Conservation (phyloP, 1,139 yeast genomes). For the Blastobotrys malaysiensis region DNA sequence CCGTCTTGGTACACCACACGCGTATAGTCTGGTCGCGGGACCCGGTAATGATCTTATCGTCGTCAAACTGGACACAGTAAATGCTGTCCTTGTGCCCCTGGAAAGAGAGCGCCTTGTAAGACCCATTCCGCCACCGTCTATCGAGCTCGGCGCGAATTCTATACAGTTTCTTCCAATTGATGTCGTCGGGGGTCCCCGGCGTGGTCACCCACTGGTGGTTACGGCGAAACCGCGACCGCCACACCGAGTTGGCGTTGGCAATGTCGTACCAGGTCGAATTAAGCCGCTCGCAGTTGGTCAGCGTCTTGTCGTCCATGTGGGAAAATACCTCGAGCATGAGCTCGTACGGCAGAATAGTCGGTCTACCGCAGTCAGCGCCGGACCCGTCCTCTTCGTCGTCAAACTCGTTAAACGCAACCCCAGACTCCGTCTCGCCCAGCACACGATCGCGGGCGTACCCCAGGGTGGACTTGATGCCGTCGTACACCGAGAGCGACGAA, state of each 20-base stretch:
- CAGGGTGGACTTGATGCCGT: slow-evolving; percentile 4
- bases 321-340: slow-evolving; percentile 22
- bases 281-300: slow-evolving; percentile 23
- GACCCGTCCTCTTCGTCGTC: slow-evolving; percentile 9
- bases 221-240: slow-evolving; percentile 24
- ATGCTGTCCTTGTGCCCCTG: slow-evolving; percentile 35
- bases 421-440: slow-evolving; percentile 23
- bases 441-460: slow-evolving; percentile 4
- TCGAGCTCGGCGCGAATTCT: slow-evolving; percentile 27
- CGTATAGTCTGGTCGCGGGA: slow-evolving; percentile 34
- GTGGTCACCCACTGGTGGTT: slow-evolving; percentile 21
- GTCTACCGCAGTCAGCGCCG: not conserved
- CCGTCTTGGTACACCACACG: slow-evolving; percentile 32
- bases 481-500: slow-evolving; percentile 12
- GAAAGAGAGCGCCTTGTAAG: slow-evolving; percentile 22
- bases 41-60: slow-evolving; percentile 32
- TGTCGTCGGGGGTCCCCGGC: slow-evolving; percentile 12
- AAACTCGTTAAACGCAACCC: slow-evolving; percentile 19
- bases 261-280: slow-evolving; percentile 23
- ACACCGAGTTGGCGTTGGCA: slow-evolving; percentile 23
- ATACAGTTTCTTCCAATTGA: slow-evolving; percentile 28
- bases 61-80: slow-evolving; percentile 35
- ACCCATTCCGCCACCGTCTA: slow-evolving; percentile 28
- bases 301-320: slow-evolving; percentile 19
- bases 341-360: slow-evolving; percentile 26